Evolutionary conservation across 768 basidiomycete genomes (phyloP), one percentile per base, ranked within the genome.

Genomic region (Boletus coccyginus): DNA sequence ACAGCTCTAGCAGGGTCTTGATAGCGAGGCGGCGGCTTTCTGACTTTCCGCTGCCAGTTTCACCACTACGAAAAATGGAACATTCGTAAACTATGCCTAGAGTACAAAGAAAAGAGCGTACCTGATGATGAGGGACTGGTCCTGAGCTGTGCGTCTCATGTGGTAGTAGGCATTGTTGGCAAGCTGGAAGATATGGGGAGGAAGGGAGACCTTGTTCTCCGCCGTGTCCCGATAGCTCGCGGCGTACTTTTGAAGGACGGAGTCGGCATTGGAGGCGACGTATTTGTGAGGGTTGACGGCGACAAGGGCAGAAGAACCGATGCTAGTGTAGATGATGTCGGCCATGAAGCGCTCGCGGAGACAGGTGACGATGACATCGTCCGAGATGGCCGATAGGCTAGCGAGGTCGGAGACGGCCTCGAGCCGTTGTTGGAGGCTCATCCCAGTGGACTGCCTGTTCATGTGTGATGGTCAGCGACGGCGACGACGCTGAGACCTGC

Each of bases 261-360:
- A 83, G 75, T 98, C 95, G 60, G 90, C 84, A 64, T 92, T 96
- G 52, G 84, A 83, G 17, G 87, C 60, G 42, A 96, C 81, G 63
- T 92, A 94, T 72, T 95, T 94, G 78, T 95, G 90, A 0, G 95
- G 94, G 72, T 98, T 98, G 63, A 98, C 78, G 32, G 90, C 90
- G 59, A 98, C 86, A 62, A 97, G 76, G 9, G 80, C 79, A 31
- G 85, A 85, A 7, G 88, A 75, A 47, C 90, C 88, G 60, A 93
- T 66, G 63, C 64, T 75, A 46, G 92, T 92, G 75, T 94, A 94
- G 62, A 92, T 86, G 61, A 75, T 80, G 76, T 94, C 92, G 3
- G 84, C 75, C 82, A 92, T 86, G 74, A 94, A 94, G 16, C 92
- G 82, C 68, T 94, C 92, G 33, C 92, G 86, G 58, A 95, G 81